Evolutionary conservation across 2,329 filamentous ascomycete genomes (phyloP).

Genomic region (Fusarium vanettenii): DNA sequence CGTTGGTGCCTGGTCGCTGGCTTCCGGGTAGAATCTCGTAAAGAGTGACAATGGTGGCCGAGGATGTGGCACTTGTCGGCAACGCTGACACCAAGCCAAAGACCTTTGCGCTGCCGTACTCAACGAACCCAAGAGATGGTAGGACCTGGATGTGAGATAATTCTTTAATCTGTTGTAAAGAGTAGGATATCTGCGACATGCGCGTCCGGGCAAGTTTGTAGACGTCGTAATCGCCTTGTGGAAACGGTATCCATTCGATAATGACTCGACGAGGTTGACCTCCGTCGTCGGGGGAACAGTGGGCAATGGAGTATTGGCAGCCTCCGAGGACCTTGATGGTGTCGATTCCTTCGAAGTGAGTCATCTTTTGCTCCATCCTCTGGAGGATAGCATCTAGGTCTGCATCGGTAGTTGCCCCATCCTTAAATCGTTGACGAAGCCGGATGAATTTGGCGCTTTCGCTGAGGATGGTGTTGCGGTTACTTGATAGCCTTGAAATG

Average conservation of each 20-base stretch:
- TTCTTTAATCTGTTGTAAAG: not conserved
- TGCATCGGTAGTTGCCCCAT: accelerated
- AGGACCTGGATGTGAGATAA: not conserved
- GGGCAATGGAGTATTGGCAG: not conserved
- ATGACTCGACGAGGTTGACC: not conserved
- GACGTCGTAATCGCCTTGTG: not conserved
- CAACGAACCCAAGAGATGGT: not conserved
- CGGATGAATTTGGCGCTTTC: not conserved
- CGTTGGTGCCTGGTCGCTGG: not conserved
- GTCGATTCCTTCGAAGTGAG: accelerated
- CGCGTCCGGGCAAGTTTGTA: not conserved
- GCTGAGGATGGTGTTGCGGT: not conserved
- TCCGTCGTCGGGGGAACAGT: not conserved
- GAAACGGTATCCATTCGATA: slow-evolving; percentile 4
- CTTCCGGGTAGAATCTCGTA: not conserved
- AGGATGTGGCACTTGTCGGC: not conserved
- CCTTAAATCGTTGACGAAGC: not conserved
- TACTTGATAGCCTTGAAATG: not conserved
- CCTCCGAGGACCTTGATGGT: not conserved
- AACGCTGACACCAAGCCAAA: not conserved
- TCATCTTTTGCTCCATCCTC: not conserved
- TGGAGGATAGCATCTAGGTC: not conserved
- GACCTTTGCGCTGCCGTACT: not conserved
- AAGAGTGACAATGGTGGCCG: not conserved
- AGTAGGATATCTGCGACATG: not conserved